phyloP scores from a whole-genome alignment of 129 eudicot species.

The Scalesia atractyloides region DNA sequence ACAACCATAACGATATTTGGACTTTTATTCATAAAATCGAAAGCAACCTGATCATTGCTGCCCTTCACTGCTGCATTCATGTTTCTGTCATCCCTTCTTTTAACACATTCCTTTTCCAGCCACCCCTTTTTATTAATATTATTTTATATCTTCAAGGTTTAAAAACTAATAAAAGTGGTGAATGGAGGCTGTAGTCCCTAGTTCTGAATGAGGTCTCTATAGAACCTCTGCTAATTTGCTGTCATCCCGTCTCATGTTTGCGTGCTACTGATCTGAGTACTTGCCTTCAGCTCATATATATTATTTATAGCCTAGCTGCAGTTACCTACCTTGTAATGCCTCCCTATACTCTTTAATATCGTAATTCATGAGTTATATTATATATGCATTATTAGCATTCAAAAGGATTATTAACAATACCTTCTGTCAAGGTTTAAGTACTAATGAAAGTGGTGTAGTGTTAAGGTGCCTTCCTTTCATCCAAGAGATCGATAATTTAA shows the following conservation, averaged over 20 bases:
- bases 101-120: conserved; percentile 39
- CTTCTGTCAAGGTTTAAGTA: no score
- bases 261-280: conserved; percentile 22
- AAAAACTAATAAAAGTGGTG: not conserved
- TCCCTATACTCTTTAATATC: conserved; percentile 3
- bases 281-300: conserved; percentile 13
- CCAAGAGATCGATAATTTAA: no score
- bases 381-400: no score
- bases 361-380: not conserved
- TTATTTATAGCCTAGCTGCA: conserved; percentile 16
- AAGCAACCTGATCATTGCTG: conserved; percentile 29
- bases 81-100: conserved; percentile 30
- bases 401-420: no score
- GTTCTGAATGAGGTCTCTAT: conserved; percentile 17
- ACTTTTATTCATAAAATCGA: conserved; percentile 33
- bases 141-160: not conserved
- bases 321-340: conserved; percentile 4
- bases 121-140: conserved; percentile 2
- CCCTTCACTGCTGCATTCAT: conserved; percentile 35
- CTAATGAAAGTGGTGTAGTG: no score
- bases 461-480: no score
- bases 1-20: conserved; percentile 49
- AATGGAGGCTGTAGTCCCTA: conserved; percentile 8
- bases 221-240: conserved; percentile 8
- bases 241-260: conserved; percentile 28